Evolutionary conservation across 2,329 filamentous ascomycete genomes (phyloP), one percentile per base, ranked within the genome.

Genomic region (Diaporthe batatas): DNA sequence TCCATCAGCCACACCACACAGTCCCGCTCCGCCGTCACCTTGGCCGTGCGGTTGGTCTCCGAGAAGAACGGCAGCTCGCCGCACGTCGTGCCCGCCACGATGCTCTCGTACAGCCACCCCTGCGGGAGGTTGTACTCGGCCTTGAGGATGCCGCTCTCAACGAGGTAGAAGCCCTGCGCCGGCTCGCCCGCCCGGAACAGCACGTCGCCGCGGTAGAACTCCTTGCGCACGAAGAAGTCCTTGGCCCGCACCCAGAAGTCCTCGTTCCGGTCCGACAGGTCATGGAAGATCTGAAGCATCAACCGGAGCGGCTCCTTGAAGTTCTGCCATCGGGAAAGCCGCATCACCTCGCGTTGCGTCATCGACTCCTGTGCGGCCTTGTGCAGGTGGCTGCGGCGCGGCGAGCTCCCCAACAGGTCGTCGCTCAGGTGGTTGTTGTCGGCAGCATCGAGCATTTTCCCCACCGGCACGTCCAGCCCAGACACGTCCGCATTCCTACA

Each of bases 41-140:
- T 98, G 1, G 95, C 95, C 5, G 95, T 98, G 23, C 96, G 89
- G 68, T 90, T 87, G 1, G 96, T 98, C 79, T 97, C 94, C 3
- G 92, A 94, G 83, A 99, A 99, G 84, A 99, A 99, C 0, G 96
- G 96, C 69, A 99, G 83, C 84, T 99, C 96, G 47, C 96, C 96
- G 77, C 96, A 98, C 0, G 96, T 98, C 1, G 96, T 96, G 21
- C 96, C 96, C 0, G 95, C 94, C 1, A 98, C 92, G 70, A 98
- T 98, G 78, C 94, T 94, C 82, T 99, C 96, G 74, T 93, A 94
- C 77, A 97, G 93, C 77, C 89, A 90, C 0, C 96, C 96, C 80
- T 98, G 96, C 1, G 96, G 95, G 42, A 97, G 88, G 75, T 96
- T 90, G 80, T 99, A 98, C 78, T 98, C 95, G 3, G 93, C 94